Conservation (phyloP, 768 basidiomycete species). For the Goffeauzyma gilvescens region DNA sequence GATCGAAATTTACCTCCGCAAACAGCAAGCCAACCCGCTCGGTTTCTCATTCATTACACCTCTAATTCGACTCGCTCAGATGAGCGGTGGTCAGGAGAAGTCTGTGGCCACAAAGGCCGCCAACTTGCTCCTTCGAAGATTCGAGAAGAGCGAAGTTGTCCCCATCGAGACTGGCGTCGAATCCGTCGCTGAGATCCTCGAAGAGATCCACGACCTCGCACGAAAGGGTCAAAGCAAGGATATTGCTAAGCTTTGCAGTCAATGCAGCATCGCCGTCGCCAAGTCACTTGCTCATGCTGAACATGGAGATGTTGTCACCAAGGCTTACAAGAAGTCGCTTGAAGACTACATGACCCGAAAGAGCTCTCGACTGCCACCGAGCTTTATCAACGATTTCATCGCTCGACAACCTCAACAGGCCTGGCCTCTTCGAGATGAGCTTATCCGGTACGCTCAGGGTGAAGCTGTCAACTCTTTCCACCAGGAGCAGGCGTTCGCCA, state of each 20-base stretch:
- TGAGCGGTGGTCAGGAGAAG: conserved; percentile 52
- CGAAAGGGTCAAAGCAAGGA: conserved; percentile 47
- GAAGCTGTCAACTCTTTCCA: conserved; percentile 60
- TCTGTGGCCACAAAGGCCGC: conserved; percentile 78
- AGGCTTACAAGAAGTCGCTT: conserved; percentile 48
- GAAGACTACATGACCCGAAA: conserved; percentile 63
- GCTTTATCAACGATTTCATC: conserved; percentile 63
- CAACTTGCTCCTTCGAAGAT: conserved; percentile 53
- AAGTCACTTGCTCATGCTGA: conserved; percentile 34
- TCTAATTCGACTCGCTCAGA: conserved; percentile 53
- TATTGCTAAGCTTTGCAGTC: conserved; percentile 45
- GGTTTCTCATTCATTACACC: conserved; percentile 52
- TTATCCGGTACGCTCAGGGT: conserved; percentile 40
- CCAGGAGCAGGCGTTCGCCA: conserved; percentile 51
- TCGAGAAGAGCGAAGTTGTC: conserved; percentile 54
- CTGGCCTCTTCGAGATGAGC: conserved; percentile 45
- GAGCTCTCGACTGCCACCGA: conserved; percentile 50
- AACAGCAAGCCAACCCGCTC: conserved; percentile 54
- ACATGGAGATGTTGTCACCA: conserved; percentile 34
- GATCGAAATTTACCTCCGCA: conserved; percentile 65
- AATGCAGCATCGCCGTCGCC: conserved; percentile 52
- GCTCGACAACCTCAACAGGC: conserved; percentile 45
- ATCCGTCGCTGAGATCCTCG: conserved; percentile 38
- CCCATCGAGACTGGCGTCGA: conserved; percentile 37
- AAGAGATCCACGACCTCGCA: conserved; percentile 53